These are phyloP conservation scores for Corylus avellana DNA, from an alignment of 306 rosid genomes.

Conservation along the genomic window DNA sequence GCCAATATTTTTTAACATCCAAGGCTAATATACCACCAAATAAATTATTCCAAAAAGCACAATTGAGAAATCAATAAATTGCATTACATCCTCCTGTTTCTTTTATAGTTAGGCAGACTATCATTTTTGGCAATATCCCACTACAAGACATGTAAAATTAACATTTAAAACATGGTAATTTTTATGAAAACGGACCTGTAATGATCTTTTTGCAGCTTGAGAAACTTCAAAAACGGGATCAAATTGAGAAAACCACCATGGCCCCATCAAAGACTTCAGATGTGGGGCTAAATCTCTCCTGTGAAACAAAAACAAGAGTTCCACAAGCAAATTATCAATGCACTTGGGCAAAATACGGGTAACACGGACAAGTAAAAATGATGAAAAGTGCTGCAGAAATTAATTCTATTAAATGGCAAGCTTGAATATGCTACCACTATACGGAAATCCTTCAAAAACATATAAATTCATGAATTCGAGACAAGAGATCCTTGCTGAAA, in stretches of 20 bases:
- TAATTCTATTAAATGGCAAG: background rate
- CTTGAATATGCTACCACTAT: conserved; percentile 2
- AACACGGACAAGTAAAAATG: background rate
- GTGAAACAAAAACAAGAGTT: conserved; percentile 30
- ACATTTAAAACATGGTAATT: too few species aligned
- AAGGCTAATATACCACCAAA: background rate
- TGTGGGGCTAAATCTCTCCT: conserved; percentile 97
- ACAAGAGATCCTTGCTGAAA: background rate
- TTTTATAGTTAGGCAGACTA: too few species aligned
- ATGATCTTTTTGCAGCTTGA: conserved; percentile 86
- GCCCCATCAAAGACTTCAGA: conserved; percentile 92
- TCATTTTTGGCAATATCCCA: background rate
- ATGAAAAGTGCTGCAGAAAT: background rate
- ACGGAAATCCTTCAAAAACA: background rate
- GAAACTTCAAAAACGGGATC: conserved; percentile 90
- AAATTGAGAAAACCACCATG: conserved; percentile 99
- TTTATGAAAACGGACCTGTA: conserved; percentile 58
- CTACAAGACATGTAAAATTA: background rate
- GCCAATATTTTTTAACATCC: background rate
- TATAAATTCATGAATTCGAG: background rate
- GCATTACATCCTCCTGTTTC: background rate
- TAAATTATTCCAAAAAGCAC: background rate
- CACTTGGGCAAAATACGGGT: conserved; percentile 4
- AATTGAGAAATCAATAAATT: background rate
- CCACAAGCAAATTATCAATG: conserved; percentile 21